Evolutionary conservation across 1,284 basidiomycete genomes (phyloP), one percentile per base, ranked within the genome.

Genomic region (Cerioporus squamosus): DNA sequence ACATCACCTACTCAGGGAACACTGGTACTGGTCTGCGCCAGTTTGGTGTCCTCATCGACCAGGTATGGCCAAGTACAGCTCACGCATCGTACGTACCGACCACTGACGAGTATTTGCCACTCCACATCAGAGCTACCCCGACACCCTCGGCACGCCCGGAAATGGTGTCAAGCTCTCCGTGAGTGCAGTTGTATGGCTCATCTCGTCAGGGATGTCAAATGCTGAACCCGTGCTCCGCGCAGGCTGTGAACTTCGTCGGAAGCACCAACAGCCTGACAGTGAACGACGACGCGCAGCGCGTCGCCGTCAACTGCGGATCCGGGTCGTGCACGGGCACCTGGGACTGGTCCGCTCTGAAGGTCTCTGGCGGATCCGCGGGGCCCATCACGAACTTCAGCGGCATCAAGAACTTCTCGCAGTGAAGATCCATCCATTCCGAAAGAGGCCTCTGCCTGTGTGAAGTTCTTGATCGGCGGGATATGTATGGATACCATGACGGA

Each of bases 301-400:
- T 75, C 9, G 71, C 71, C n/a, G 68, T 75, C 22, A 73, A 74
- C 61, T 74, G 72, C 54, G 73, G 72, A 42, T 51, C 55, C 22
- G 67, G 69, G 5, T 54, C 70, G 18, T 75, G 73, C 64, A 68
- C 65, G n/a, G 73, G 83, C 6, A 73, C 70, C 0, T 86, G 85
- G 84, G 69, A 84, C 63, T 87, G 83, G 81, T 70, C 76, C 8
- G 70, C 68, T 26, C 74, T 87, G 48, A 68, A 74, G 51, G 75
- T 78, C 8, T 74, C 73, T 6, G 83, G 83, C 3, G 83, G 83
- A 17, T 60, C 61, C 31, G 64, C 66, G 9, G 79, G 81, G 59
- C 60, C 65, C n/a, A 74, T 75, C 52, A 74, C 48, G 14, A 80
- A 81, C 64, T 74, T 72, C 56, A 64, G 51, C 31, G 67, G 71